Base-by-base conservation (phyloP, 331 rosid genomes). In the Rhamnella rubrinervis region DNA sequence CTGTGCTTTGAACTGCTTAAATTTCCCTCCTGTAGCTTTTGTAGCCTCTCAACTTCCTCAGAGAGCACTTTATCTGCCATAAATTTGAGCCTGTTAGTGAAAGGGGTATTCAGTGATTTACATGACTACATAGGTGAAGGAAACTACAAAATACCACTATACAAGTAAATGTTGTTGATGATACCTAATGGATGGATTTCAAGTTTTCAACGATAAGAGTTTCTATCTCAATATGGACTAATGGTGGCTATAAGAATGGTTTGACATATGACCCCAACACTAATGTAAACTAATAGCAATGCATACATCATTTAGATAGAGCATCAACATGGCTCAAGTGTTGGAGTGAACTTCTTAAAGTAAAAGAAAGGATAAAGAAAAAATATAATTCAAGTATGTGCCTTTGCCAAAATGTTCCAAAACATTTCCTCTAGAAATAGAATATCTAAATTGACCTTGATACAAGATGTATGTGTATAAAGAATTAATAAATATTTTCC, bases 31-130 rank as follows among this genome's bases (percentile, higher is more conserved):
- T 62, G 80, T 41, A 70, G 76, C 82, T 76, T 84, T 70, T 20
- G 80, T 39, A 90, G 76, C 67, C 78, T 88, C 73, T 70, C 90
- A 68, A 88, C 62, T 85, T 93, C 92, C 80, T 82, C 87, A 63
- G 77, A 49, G 73, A 93, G 95, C 47, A 74, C 79, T 63, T 80
- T 84, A 78, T 76, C 97, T 93, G 89, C 71, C 58, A 69, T 56
- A 72, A 74, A 72, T 80, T 74, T 68, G 71, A 63, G 77, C 55
- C 57, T 46, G 73, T 72, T 57, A 59, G 65, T 68, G 47, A 52
- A 66, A 74, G 67, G 82, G 55, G 71, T 46, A 77, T 46, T 41
- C 46, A 58, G 61, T 52, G 21, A 72, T 47, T 10, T 21, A 66
- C 31, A n/a, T 9, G 63, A 60, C 40, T 44, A 44, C 13, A 8